Percentiles rank a stretch among this genome's conserved stretches.
phyloP scores from a whole-genome alignment of 495 filamentous ascomycete species.

The Tuber brumale region DNA sequence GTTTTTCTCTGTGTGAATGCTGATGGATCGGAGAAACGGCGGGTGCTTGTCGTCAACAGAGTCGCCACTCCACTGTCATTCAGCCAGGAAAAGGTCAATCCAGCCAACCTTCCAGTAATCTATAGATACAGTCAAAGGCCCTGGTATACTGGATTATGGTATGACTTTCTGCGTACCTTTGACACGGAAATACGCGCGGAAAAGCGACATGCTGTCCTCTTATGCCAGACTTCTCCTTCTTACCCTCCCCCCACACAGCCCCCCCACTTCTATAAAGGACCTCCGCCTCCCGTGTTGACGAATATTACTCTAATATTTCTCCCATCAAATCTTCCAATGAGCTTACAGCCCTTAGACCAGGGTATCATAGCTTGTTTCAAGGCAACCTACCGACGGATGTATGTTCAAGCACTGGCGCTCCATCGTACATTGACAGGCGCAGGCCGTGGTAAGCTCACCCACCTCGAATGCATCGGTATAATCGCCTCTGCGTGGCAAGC shows the following conservation, averaged over 20 bases:
- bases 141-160: slow-evolving; percentile 30
- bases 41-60: slow-evolving; percentile 28
- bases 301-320: slow-evolving; percentile 37
- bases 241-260: slow-evolving; percentile 32
- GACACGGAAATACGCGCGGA: slow-evolving; percentile 29
- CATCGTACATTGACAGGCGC: slow-evolving; percentile 16
- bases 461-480: slow-evolving; percentile 34
- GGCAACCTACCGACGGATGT: slow-evolving; percentile 32
- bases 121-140: slow-evolving; percentile 39
- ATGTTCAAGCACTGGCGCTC: slow-evolving; percentile 24
- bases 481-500: slow-evolving; percentile 30
- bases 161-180: slow-evolving; percentile 34
- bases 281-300: slow-evolving; percentile 31
- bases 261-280: slow-evolving; percentile 29
- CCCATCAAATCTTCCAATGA: slow-evolving; percentile 29
- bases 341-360: slow-evolving; percentile 27
- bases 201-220: slow-evolving; percentile 31
- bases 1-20: slow-evolving; percentile 33
- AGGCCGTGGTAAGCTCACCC: slow-evolving; percentile 21
- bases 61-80: slow-evolving; percentile 27
- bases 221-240: slow-evolving; percentile 34
- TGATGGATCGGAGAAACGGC: slow-evolving; percentile 31
- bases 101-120: slow-evolving; percentile 34
- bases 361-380: slow-evolving; percentile 31
- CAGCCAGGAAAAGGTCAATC: slow-evolving; percentile 28